phyloP scores from a whole-genome alignment of 2,329 filamentous ascomycete species.

The Mycosphaerella arachidis region DNA sequence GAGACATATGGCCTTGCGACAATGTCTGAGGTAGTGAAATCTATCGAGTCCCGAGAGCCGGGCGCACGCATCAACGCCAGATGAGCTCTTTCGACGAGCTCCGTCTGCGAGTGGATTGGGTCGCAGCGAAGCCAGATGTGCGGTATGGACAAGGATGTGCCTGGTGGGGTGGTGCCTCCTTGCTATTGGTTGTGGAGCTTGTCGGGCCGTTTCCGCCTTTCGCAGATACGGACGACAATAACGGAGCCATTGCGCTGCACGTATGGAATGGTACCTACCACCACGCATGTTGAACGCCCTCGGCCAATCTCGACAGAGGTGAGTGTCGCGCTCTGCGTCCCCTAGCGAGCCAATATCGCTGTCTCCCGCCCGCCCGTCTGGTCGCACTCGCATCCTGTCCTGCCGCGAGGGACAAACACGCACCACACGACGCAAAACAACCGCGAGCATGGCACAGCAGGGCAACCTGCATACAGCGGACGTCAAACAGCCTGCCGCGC shows the following conservation, averaged over 20 bases:
- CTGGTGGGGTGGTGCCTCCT: not conserved
- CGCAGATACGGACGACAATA: not conserved
- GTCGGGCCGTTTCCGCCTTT: not conserved
- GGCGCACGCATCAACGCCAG: not conserved
- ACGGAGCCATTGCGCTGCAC: not conserved
- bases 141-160: not conserved
- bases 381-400: conserved; percentile 9
- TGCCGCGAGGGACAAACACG: conserved; percentile 22
- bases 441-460: conserved; percentile 22
- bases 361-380: not conserved
- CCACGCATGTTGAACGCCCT: conserved; percentile 4
- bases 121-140: not conserved
- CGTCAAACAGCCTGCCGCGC: conserved; percentile 19
- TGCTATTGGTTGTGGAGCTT: not conserved
- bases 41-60: conserved; percentile 2
- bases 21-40: conserved; percentile 2
- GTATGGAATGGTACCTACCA: not conserved
- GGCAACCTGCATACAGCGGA: conserved; percentile 18
- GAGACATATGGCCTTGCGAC: not conserved
- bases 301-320: conserved; percentile 16
- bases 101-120: conserved; percentile 1
- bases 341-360: not conserved
- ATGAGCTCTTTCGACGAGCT: too few species aligned
- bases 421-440: conserved; percentile 14
- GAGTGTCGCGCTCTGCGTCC: conserved; percentile 7